Base-by-base conservation (phyloP, 2,329 filamentous ascomycete species). In the Elsinoe arachidis region DNA sequence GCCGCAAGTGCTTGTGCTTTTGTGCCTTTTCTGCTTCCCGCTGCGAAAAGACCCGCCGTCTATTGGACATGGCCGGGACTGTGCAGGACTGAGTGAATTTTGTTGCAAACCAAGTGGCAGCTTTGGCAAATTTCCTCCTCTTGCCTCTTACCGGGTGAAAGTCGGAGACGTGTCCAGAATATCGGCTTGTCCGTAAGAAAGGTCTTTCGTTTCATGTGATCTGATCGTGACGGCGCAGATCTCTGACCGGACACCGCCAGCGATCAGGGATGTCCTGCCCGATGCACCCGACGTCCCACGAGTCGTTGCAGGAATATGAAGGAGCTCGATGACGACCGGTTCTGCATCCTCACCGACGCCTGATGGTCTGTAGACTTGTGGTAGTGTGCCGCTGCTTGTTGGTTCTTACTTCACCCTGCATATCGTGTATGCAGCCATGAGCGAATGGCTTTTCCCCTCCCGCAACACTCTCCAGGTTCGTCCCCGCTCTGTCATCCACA, bases 1-100 rank as follows among this genome's bases (percentile, higher is more conserved):
- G 49, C 49, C 49, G 49, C 49, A 51, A 30, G 17, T 34, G 46
- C 46, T 51, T 51, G 46, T 51, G 14, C 46, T 51, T 51, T 34
- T 49, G 44, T 14, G 23, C 19, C 3, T 12, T 15, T 43, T 19
- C 17, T 11, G 39, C 39, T 43, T 43, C 26, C 26, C 26, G 26
- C 26, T 9, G 26, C 26, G 26, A 30, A 30, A 30, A 30, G 26
- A 30, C 26, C 26, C 26, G 26, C 26, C 9, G 26, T 30, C 26
- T 30, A 30, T 30, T 30, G 26, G 7, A 30, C 7, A 30, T 30
- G 26, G 26, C 26, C 26, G 26, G 26, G 26, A 30, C 5, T 30
- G 26, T 30, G 3, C 26, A 30, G 26, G 5, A 30, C 26, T 30
- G 26, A 30, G 7, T 30, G 26, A 30, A 30, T 30, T 30, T 9